Evolutionary conservation across 73 alveolate genomes (phyloP), one percentile per base, ranked within the genome.

Genomic region (Paramecium primaurelia): DNA sequence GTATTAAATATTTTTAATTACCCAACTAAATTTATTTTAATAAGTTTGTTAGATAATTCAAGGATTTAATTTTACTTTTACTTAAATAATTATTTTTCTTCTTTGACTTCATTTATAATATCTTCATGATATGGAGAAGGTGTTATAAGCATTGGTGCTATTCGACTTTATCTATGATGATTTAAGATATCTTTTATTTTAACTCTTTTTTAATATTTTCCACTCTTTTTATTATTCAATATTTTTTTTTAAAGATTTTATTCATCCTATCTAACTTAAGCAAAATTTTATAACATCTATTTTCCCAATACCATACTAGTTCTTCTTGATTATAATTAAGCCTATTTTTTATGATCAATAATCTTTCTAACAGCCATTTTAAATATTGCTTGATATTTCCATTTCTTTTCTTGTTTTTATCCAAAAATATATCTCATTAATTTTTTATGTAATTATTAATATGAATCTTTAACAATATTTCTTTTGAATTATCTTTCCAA

Each of bases 361-460:
- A 73, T 73, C 18, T 40, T 73, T 7, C 87, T 73, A 12, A 73
- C 87, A 30, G 87, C 91, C 75, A 80, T 80, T 44, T 28, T 80
- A 80, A 80, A 80, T 45, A 45, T 42, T 80, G 73, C 91, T 64
- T 47, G 9, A 25, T 32, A 45, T 26, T 49, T 80, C 75, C 71
- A 80, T 80, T 49, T 80, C 12, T 49, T 80, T 16, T 80, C 91
- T 18, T 47, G 16, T 64, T 80, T 80, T 9, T 80, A 44, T 20
- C 91, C 91, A 80, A 80, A 42, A 16, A 80, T 47, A 26, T n/a
- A 80, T 42, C 73, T 42, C 25, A 80, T 34, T 25, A 80, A 45
- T 42, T 26, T 80, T 22, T 80, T 42, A 32, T 80, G 58, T 11
- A 80, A 26, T 49, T 80, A 40, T 45, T 80, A 14, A 49, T 32